A percentile compares a stretch with the other conserved stretches of the same genome.
phyloP scores from a whole-genome alignment of 2,329 filamentous ascomycete species.

The Paraconiothyrium sp. region DNA sequence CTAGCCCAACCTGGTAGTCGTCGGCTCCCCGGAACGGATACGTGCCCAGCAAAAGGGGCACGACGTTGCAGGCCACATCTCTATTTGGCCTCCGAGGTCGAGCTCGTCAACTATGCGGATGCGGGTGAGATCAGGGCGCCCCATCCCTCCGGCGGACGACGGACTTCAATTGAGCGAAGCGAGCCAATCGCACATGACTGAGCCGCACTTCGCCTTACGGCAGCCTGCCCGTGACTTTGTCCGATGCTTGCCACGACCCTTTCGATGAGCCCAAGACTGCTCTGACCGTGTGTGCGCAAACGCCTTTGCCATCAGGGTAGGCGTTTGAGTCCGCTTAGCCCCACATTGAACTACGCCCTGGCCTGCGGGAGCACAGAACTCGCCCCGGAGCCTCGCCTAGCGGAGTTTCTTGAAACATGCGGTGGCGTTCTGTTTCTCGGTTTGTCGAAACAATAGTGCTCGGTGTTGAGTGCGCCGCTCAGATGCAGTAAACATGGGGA shows the following conservation, averaged over 20 bases:
- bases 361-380: constrained; percentile 3
- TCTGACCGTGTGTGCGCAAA: neutral
- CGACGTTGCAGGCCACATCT: constrained; percentile 5
- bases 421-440: constrained; percentile 3
- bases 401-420: constrained; percentile 14
- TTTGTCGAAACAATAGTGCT: constrained; percentile 16
- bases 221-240: constrained; percentile 11
- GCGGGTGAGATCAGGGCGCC: constrained; percentile 11
- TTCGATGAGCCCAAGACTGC: constrained; percentile 9
- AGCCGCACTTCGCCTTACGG: constrained; percentile 12
- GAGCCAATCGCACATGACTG: constrained; percentile 4
- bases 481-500: constrained; percentile 4
- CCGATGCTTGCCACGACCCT: constrained; percentile 14
- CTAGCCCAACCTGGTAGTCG: constrained; percentile 4
- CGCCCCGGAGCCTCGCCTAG: constrained; percentile 5
- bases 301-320: neutral
- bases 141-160: constrained; percentile 3
- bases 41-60: constrained; percentile 8
- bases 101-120: neutral
- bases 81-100: constrained; percentile 3
- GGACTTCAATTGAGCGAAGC: constrained; percentile 4
- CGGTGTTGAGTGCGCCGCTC: constrained; percentile 10
- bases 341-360: constrained; percentile 4
- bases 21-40: neutral
- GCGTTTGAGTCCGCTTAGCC: constrained; percentile 1